Base-by-base conservation (phyloP, 1,284 basidiomycete species). In the Ceratobasidium sp. region DNA sequence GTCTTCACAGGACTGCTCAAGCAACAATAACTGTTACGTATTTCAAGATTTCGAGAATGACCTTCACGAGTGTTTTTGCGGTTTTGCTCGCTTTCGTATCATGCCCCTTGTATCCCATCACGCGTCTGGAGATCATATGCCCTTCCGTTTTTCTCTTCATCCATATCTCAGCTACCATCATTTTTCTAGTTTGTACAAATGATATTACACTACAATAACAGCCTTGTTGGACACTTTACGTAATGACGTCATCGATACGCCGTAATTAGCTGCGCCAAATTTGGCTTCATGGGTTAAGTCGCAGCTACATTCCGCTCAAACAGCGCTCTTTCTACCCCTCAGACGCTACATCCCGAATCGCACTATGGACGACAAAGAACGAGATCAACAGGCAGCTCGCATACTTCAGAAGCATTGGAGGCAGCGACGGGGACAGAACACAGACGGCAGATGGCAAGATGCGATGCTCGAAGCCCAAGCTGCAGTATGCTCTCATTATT, bases 1-100 rank as follows among this genome's bases (percentile, higher is more conserved):
- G 83, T 85, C 65, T 98, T 93, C 82, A 86, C 82, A 75, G 88
- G 74, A 16, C 73, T 76, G 60, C 46, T 26, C 26, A 53, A 53
- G 26, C 50, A 50, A 18, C 55, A 61, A 72, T 53, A 36, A 65
- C 62, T 43, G 57, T 73, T 26, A 69, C 64, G 61, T 30, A 64
- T 41, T 67, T 67, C 64, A 67, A 52, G 64, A 43, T 16, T 55
- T 67, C 50, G 64, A 67, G 64, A 53, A 67, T 36, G 64, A 67
- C 50, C 14, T 64, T 67, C 36, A 67, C 52, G 64, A 67, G 39
- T 26, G 28, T 52, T 32, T 28, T 45, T 23, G 12, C 28, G n/a
- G 58, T 61, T 52, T 61, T 72, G 52, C 30, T 58, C 61, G 57
- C 70, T 59, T 72, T 72, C 57, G 57, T 53, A 58, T 45, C 57